A percentile compares a stretch with the other conserved stretches of the same genome.
Conservation (phyloP, 2,329 filamentous ascomycete species). For the Aspergillus aculeatinus region DNA sequence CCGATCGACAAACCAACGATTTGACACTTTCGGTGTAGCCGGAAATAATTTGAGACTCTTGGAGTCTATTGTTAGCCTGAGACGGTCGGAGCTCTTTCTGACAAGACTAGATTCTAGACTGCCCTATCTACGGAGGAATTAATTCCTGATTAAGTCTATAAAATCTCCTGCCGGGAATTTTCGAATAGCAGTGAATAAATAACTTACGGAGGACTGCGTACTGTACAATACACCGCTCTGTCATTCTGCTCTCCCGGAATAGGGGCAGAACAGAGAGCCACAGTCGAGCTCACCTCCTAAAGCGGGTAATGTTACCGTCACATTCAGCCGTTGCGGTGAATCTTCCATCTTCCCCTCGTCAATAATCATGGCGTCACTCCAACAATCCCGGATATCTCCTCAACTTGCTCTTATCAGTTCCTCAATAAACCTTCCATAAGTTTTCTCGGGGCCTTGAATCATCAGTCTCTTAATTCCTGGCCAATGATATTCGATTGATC, state of each 20-base stretch:
- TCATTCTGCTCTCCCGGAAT: constrained; percentile 1
- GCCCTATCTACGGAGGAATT: not conserved
- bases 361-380: constrained; percentile 3
- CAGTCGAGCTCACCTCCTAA: not conserved
- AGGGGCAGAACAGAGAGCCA: not conserved
- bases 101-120: not conserved
- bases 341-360: not conserved
- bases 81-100: too few species aligned
- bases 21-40: not conserved
- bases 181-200: too few species aligned
- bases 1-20: not conserved
- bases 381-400: not conserved
- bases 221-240: too few species aligned
- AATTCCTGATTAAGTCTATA: not conserved
- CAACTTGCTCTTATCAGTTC: not conserved
- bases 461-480: not conserved
- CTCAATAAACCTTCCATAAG: not conserved
- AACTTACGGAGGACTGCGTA: too few species aligned
- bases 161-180: not conserved
- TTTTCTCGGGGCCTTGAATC: not conserved
- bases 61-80: too few species aligned
- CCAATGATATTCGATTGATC: not conserved
- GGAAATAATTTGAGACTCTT: too few species aligned
- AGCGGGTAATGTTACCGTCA: constrained; percentile 17
- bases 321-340: not conserved